Evolutionary conservation across 345 rosid species (phyloP), one percentile per base, ranked within the genome.

Genomic region (Melaleuca quinquenervia): DNA sequence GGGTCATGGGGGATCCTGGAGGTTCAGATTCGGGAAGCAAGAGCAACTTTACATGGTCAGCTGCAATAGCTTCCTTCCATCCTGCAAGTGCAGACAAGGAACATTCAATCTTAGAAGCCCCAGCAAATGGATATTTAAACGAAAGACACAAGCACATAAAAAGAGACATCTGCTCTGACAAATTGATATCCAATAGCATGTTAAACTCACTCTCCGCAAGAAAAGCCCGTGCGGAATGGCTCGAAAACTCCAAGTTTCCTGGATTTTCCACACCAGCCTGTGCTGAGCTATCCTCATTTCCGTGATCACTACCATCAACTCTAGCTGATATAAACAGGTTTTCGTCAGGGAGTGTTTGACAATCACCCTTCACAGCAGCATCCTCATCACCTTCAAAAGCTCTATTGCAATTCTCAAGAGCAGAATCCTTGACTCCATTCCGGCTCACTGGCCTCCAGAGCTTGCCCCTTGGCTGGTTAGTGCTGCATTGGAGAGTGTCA

Each of bases 41-140:
- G 86, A 91, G 91, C 92, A 96, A 87, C 83, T 87, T 92, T 89
- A 95, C 94, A 86, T 96, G 99, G 83, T 94, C 93, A 3, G 87
- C 88, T 13, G 92, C 92, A 50, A 90, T 91, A 82, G 96, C 96
- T 90, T 92, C 94, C 90, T 93, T 95, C 99, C 99, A 98, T 90
- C 98, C 99, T 98, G 90, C 85, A 84, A 54, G 60, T 82, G 49
- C 52, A 5, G 48, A 64, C 24, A 11, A 70, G 82, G 44, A 62
- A 62, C 14, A 62, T 45, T 12, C 24, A 52, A 41, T 45, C 50
- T 58, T 6, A 24, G 53, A 62, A 29, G 21, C 54, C 53, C 80
- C 5, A 24, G 7, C 48, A 48, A 50, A 26, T 29, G 54, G 49
- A 56, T 24, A 27, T 9, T 29, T 36, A 26, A 83, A 41, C 52